phyloP scores from a whole-genome alignment of 129 eudicot species.

The Kitagawia praeruptora region DNA sequence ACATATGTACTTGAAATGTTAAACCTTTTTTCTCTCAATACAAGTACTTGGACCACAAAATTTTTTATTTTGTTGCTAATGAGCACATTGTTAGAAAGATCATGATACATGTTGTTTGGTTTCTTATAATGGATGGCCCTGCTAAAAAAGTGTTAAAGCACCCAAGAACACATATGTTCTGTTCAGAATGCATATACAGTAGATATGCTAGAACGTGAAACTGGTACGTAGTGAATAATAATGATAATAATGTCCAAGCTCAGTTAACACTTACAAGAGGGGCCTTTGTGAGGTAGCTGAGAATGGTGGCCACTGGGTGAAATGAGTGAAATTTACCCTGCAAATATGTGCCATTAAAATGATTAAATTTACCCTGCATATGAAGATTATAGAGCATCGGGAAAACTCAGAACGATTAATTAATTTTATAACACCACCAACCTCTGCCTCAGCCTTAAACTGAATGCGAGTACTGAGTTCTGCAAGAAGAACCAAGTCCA shows the following conservation, averaged over 20 bases:
- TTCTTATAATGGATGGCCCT: neutral
- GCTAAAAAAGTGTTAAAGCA: neutral
- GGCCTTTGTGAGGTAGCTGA: slow-evolving; percentile 94
- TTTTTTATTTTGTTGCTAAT: neutral
- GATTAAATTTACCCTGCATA: neutral
- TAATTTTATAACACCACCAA: neutral
- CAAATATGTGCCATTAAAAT: neutral
- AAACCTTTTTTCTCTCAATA: neutral
- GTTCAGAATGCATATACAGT: neutral
- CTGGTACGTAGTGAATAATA: neutral
- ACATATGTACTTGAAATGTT: neutral
- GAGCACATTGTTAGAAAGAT: neutral
- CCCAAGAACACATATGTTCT: neutral
- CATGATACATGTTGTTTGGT: neutral
- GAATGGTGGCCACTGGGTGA: slow-evolving; percentile 93
- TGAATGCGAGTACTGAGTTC: slow-evolving; percentile 93
- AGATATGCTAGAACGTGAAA: neutral
- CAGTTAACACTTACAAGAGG: slow-evolving; percentile 61
- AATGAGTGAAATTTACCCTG: slow-evolving; percentile 93
- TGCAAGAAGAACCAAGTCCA: slow-evolving; percentile 89
- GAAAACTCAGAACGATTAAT: neutral
- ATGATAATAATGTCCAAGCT: neutral
- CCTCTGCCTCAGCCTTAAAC: slow-evolving; percentile 84
- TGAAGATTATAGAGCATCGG: neutral
- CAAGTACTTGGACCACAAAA: slow-evolving; percentile 10